Evolutionary conservation across 2,329 filamentous ascomycete species (phyloP).

Genomic region (Epichloe sylvatica): DNA sequence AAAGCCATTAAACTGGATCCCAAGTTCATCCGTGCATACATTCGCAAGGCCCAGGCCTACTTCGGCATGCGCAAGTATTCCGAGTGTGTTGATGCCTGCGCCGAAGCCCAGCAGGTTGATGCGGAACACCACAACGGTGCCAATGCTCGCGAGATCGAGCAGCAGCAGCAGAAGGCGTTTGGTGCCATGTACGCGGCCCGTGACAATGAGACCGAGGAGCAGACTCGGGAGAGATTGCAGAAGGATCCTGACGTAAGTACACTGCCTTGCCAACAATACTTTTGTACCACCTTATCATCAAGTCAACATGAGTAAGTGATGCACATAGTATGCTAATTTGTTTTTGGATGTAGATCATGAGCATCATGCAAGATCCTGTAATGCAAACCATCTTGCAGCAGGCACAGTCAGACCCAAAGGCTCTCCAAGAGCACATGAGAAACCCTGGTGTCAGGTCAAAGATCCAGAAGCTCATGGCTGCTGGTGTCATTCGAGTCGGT

Average conservation of each 20-base stretch:
- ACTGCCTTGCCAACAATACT: not conserved
- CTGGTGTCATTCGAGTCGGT: constrained; percentile 73
- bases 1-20: constrained; percentile 80
- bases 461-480: constrained; percentile 88
- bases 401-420: constrained; percentile 82
- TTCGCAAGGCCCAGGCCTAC: constrained; percentile 89
- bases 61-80: constrained; percentile 98
- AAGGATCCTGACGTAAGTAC: constrained; percentile 72
- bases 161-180: constrained; percentile 86
- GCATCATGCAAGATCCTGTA: constrained; percentile 85
- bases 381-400: constrained; percentile 98
- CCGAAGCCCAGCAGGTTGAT: constrained; percentile 67
- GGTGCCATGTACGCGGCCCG: constrained; percentile 78
- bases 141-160: constrained; percentile 82
- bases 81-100: constrained; percentile 81
- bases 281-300: not conserved
- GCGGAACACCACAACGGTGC: constrained; percentile 52
- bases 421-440: constrained; percentile 93
- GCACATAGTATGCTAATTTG: not conserved
- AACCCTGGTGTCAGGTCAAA: constrained; percentile 75
- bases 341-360: constrained; percentile 50
- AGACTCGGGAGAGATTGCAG: constrained; percentile 83
- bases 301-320: not conserved
- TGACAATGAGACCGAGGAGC: constrained; percentile 89
- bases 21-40: constrained; percentile 88